Conservation (phyloP, 495 filamentous ascomycete species). For the Opeltia flavorubescens region DNA sequence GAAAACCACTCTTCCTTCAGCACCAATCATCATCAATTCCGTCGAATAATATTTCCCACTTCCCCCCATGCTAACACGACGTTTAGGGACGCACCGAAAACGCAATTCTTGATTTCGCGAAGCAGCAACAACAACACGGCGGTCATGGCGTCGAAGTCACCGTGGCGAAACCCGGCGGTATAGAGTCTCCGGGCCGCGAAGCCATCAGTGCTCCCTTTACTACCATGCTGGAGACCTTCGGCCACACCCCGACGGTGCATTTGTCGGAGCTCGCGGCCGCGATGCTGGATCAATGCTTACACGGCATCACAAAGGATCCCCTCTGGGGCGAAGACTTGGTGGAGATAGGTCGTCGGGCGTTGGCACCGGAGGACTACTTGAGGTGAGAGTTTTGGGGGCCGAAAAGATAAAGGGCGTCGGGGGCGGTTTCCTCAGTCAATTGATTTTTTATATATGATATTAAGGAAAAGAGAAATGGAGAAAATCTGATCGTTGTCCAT, state of each 20-base stretch:
- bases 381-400: not conserved
- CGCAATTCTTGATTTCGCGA: conserved; percentile 4
- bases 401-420: not conserved
- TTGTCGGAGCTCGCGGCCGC: conserved; percentile 28
- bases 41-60: not conserved
- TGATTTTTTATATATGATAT: conserved; percentile 2
- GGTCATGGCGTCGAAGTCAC: conserved; percentile 2
- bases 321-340: conserved; percentile 31
- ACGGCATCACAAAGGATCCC: conserved; percentile 34
- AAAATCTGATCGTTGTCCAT: not conserved
- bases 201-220: conserved; percentile 1
- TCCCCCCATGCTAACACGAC: not conserved
- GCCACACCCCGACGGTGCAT: conserved; percentile 21
- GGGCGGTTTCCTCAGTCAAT: no score
- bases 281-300: conserved; percentile 27
- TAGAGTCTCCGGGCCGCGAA: conserved; percentile 1
- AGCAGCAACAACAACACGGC: not conserved
- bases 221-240: conserved; percentile 5
- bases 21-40: not conserved
- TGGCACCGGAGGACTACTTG: not conserved
- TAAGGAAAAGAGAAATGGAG: not conserved
- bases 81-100: conserved; percentile 6
- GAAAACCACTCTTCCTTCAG: conserved; percentile 4
- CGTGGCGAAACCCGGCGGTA: conserved; percentile 7
- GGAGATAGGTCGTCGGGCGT: conserved; percentile 21